Percentiles rank a stretch among this genome's conserved stretches.
phyloP scores from a whole-genome alignment of 2,329 filamentous ascomycete genomes.

The Plenodomus lindquistii region DNA sequence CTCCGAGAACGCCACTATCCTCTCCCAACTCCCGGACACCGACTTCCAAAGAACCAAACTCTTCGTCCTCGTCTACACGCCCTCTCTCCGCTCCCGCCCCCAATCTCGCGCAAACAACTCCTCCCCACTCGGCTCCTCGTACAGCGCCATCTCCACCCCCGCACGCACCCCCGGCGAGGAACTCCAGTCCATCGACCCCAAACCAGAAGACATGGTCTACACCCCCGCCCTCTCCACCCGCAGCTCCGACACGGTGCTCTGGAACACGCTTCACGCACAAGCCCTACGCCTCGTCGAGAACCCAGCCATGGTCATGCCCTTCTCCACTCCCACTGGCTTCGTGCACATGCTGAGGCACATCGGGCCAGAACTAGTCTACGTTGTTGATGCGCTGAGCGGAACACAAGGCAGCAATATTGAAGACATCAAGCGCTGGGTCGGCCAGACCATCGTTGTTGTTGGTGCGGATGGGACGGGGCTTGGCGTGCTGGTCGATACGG shows the following conservation, averaged over 20 bases:
- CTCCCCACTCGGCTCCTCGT: slow-evolving; percentile 75
- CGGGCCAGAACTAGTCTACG: slow-evolving; percentile 81
- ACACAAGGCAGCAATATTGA: slow-evolving; percentile 72
- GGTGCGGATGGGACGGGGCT: slow-evolving; percentile 51
- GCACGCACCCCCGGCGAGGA: slow-evolving; percentile 70
- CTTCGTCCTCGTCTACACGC: slow-evolving; percentile 88
- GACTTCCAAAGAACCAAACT: slow-evolving; percentile 75
- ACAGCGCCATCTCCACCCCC: slow-evolving; percentile 78
- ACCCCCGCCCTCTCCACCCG: slow-evolving; percentile 41
- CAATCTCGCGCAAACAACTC: slow-evolving; percentile 42
- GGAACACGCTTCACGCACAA: slow-evolving; percentile 79
- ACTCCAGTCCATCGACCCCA: slow-evolving; percentile 47
- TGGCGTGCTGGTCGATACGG: slow-evolving; percentile 61
- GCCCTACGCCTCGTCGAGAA: slow-evolving; percentile 79
- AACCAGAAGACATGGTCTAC: slow-evolving; percentile 48
- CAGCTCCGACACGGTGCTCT: slow-evolving; percentile 57
- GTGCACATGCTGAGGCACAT: slow-evolving; percentile 86
- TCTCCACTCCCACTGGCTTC: slow-evolving; percentile 80
- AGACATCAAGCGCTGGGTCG: slow-evolving; percentile 65
- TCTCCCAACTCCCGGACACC: slow-evolving; percentile 83
- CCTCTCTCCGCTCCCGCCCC: slow-evolving; percentile 70
- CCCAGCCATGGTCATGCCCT: slow-evolving; percentile 84
- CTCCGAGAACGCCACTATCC: slow-evolving; percentile 77
- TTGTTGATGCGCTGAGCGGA: slow-evolving; percentile 83
- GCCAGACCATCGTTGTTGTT: slow-evolving; percentile 64